phyloP scores from a whole-genome alignment of 345 rosid genomes.

The Gossypium raimondii region DNA sequence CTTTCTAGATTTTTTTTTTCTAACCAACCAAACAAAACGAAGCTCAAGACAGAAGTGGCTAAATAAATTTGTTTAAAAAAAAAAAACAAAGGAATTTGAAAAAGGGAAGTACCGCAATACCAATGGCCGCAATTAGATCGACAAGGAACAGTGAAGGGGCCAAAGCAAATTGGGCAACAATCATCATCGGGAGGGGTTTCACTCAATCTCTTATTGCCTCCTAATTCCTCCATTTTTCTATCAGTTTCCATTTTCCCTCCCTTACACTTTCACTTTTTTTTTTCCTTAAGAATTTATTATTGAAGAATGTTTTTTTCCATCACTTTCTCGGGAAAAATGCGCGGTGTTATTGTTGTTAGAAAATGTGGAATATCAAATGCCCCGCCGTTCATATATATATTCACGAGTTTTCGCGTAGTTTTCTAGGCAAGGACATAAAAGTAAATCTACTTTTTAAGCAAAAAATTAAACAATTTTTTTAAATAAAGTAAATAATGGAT shows the following conservation, averaged over 20 bases:
- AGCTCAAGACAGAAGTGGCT: not conserved
- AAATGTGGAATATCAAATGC: not conserved
- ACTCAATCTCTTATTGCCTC: slow-evolving; percentile 17
- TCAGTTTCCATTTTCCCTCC: not conserved
- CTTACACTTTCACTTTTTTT: not conserved
- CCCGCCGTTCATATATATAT: not conserved
- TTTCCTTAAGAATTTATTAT: not conserved
- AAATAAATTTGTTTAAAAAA: not conserved
- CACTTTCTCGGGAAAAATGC: not conserved
- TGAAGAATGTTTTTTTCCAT: not conserved
- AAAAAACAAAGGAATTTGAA: not conserved
- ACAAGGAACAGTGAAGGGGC: slow-evolving; percentile 64
- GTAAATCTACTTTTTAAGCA: too few species aligned
- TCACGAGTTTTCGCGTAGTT: not conserved
- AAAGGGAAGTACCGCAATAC: slow-evolving; percentile 69
- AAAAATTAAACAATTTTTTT: too few species aligned
- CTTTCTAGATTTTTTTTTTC: slow-evolving; percentile 1
- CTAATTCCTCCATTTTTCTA: not conserved
- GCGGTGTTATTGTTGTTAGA: not conserved
- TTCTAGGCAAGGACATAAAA: too few species aligned
- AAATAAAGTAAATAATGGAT: too few species aligned
- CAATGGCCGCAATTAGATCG: slow-evolving; percentile 81
- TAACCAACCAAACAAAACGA: slow-evolving; percentile 7
- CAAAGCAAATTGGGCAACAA: slow-evolving; percentile 77
- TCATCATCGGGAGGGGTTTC: slow-evolving; percentile 73